phyloP scores from a whole-genome alignment of 768 basidiomycete species.

The Hericium alpestre region DNA sequence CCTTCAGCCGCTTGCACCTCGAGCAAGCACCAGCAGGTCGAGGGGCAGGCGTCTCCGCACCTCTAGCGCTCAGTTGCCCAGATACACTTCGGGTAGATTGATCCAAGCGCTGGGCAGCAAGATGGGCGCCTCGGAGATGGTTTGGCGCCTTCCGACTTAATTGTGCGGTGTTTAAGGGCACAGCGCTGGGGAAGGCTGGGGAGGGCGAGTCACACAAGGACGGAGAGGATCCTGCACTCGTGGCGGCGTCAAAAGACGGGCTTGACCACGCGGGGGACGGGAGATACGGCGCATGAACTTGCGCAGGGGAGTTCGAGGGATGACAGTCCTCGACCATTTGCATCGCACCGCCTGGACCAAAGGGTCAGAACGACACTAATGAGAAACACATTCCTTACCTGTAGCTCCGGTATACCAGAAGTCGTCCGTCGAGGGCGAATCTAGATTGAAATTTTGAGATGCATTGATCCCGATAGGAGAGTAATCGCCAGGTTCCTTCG shows the following conservation, averaged over 20 bases:
- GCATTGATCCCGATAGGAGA: background rate
- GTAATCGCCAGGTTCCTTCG: background rate
- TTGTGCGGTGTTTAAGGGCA: background rate
- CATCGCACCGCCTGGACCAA: background rate
- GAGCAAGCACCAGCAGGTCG: conserved; percentile 17
- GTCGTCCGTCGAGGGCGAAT: background rate
- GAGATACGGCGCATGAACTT: background rate
- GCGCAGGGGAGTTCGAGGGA: too few species aligned
- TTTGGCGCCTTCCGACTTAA: background rate
- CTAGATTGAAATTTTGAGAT: background rate
- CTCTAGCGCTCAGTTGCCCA: background rate
- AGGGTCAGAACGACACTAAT: background rate
- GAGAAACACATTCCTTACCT: background rate
- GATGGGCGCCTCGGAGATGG: background rate
- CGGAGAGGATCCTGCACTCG: background rate
- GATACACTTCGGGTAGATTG: background rate
- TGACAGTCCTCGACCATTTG: background rate
- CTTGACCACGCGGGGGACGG: background rate
- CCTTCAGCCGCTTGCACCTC: conserved; percentile 19
- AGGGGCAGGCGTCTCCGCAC: background rate
- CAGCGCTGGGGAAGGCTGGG: background rate
- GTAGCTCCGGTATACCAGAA: background rate
- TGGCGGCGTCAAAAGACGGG: background rate
- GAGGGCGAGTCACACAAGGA: background rate
- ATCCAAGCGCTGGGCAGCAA: background rate